Evolutionary conservation across 2,329 filamentous ascomycete species (phyloP), one percentile per base, ranked within the genome.

Genomic region (Sporothrix pseudoabietina): DNA sequence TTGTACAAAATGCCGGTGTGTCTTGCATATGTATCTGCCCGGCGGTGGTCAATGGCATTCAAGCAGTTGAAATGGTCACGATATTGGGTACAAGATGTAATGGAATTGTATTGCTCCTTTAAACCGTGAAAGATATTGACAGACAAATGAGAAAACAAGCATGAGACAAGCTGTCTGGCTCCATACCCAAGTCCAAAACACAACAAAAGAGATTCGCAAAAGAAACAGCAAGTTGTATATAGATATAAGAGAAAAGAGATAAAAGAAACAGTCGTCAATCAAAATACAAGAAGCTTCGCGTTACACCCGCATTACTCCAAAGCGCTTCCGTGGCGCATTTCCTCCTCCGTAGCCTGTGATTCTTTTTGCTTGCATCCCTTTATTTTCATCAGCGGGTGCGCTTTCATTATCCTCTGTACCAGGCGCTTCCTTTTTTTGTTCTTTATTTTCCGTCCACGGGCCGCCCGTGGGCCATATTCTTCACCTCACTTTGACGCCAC

Each of bases 21-120:
- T 66, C 61, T 66, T 66, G 61, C 61, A 66, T 66, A 66, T 47
- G 39, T 47, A 30, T 16, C 61, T 66, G 61, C 35, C 39, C 61
- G n/a, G 26, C 26, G 26, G 26, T 26, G 26, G 26, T 26, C 26
- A 26, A 57, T 26, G 26, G 16, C n/a, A 19, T 1, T 8, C 8
- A 41, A 26, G 10, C 32, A n/a, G 7, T 19, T 8, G 32, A 54
- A 35, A 7, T 41, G 1, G 9, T 19, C 30, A 41, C n/a, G 32
- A 41, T 26, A 1, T 63, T 39, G 8, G 19, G 4, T n/a, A 41
- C 4, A 35, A 35, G 22, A 65, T 44, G 35, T 1, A n/a, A 8
- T 63, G 3, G 16, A 19, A 30, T 47, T 22, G 39, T 16, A 47
- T 44, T 47, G 22, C 35, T 66, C 61, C 61, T 14, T 47, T 47